phyloP scores from a whole-genome alignment of 345 rosid genomes.

The Stellera chamaejasme region DNA sequence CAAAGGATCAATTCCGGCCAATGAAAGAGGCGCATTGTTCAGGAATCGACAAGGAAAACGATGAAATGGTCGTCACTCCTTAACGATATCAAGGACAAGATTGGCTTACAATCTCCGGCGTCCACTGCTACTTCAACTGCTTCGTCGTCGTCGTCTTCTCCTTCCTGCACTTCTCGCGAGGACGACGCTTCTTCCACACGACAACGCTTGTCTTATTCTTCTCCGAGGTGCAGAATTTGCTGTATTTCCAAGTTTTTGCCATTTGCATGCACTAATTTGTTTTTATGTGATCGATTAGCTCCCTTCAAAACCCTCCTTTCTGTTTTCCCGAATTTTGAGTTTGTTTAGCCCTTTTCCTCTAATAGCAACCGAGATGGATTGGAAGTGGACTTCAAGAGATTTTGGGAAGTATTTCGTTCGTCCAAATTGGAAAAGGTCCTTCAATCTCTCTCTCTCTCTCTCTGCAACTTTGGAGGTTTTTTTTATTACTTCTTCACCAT shows the following conservation, averaged over 20 bases:
- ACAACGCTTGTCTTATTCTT: slow-evolving; percentile 37
- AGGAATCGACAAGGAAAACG: slow-evolving; percentile 41
- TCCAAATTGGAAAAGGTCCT: slow-evolving; percentile 91
- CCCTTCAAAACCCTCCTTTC: too few relatives aligned
- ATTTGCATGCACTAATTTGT: slow-evolving; percentile 1
- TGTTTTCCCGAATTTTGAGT: background rate
- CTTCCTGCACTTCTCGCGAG: slow-evolving; percentile 33
- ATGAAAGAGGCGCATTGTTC: slow-evolving; percentile 17
- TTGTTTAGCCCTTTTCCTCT: background rate
- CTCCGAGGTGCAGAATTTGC: slow-evolving; percentile 48
- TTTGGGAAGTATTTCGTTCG: slow-evolving; percentile 99
- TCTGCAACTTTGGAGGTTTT: background rate
- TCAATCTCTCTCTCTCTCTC: background rate
- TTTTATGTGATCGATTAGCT: too few relatives aligned
- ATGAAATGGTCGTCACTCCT: slow-evolving; percentile 99
- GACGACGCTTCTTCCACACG: slow-evolving; percentile 31
- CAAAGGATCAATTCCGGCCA: slow-evolving; percentile 33
- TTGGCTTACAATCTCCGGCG: slow-evolving; percentile 78
- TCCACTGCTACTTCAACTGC: slow-evolving; percentile 28
- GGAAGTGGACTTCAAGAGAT: slow-evolving; percentile 98
- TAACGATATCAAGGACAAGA: slow-evolving; percentile 97
- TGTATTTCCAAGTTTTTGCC: slow-evolving; percentile 4
- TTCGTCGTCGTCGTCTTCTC: slow-evolving; percentile 44
- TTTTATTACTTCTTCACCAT: slow-evolving; percentile 1
- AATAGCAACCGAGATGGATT: slow-evolving; percentile 69